Evolutionary conservation across 2,329 filamentous ascomycete species (phyloP), one percentile per base, ranked within the genome.

Genomic region (Pyrenophora tritici-repentis): DNA sequence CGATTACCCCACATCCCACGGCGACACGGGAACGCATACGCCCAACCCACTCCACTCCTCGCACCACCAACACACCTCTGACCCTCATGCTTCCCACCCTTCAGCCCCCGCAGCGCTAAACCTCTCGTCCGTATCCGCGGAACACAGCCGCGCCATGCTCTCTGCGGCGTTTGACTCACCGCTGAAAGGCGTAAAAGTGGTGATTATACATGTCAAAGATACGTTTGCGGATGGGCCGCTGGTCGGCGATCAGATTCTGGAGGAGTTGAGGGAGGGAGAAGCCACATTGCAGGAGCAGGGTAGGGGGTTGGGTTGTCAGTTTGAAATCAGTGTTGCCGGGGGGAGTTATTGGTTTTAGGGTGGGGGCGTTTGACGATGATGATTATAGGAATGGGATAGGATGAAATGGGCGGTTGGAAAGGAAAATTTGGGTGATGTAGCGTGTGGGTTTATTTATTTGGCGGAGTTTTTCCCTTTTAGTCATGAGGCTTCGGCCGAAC

Each of bases 201-300:
- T 97, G 42, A 85, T 97, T 47, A 97, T 97, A 32, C 94, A 99
- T 69, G 84, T 97, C 66, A 99, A 99, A 72, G 93, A 97, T 59
- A 87, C 83, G 17, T 76, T 97, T 47, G 78, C 81, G 7, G 91
- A 96, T 68, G 90, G 85, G 0, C 83, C 84, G 20, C 72, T 76
- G 40, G 84, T 82, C 2, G 82, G 79, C 31, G 85, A 90, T 3
- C 81, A 75, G 2, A 96, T 97, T 31, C 64, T 94, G 17, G 68
- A 78, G 53, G 85, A 97, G 70, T 73, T 97, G 42, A 69, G 75
- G 14, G 83, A 84, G 20, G 80, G 90, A 52, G 90, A 92, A 53
- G 61, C 53, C 35, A 53, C 51, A 22, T 47, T 78, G 46, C 65
- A 65, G 31, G 70, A 73, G 24, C 75, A 79, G 45, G 83, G 84